Percentiles rank a stretch among this genome's conserved stretches.
Conservation (phyloP, 257 asterid genomes). For the Capsicum chinense region DNA sequence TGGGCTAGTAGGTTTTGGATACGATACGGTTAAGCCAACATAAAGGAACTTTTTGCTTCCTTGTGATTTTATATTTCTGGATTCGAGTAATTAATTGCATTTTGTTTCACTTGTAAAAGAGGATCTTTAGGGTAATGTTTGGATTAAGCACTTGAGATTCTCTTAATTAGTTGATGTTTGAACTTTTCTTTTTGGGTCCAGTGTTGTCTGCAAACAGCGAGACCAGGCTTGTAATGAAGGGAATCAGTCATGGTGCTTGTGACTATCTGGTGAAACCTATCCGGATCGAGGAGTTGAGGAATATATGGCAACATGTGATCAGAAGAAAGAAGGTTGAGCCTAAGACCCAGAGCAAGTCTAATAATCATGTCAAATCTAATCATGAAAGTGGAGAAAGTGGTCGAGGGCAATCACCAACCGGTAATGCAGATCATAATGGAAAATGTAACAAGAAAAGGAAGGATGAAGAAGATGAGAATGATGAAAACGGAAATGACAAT, state of each 20-base stretch:
- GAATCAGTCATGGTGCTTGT: constrained; percentile 85
- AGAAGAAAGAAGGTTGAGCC: constrained; percentile 61
- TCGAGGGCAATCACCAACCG: constrained; percentile 48
- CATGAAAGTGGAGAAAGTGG: constrained; percentile 55
- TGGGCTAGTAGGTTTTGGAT: background rate
- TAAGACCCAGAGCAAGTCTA: constrained; percentile 39
- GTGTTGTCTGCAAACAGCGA: constrained; percentile 87
- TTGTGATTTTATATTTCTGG: constrained; percentile 15
- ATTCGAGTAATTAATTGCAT: background rate
- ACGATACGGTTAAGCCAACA: background rate
- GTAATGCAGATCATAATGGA: constrained; percentile 55
- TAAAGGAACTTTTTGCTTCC: background rate
- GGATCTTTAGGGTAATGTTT: background rate
- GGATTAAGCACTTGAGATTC: constrained; percentile 27
- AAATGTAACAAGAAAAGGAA: constrained; percentile 70
- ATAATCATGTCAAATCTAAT: constrained; percentile 39
- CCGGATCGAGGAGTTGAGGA: constrained; percentile 74
- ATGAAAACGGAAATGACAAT: constrained; percentile 55
- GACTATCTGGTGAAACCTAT: constrained; percentile 91
- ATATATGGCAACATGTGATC: constrained; percentile 89
- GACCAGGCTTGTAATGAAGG: constrained; percentile 77
- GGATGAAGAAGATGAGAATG: constrained; percentile 79
- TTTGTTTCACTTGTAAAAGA: background rate
- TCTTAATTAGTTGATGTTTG: constrained; percentile 4
- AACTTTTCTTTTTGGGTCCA: constrained; percentile 35